Percentiles rank a stretch among this genome's conserved stretches.
Evolutionary conservation across 139 green algal species (phyloP).

Genomic region (Diplosphaera chodatii): DNA sequence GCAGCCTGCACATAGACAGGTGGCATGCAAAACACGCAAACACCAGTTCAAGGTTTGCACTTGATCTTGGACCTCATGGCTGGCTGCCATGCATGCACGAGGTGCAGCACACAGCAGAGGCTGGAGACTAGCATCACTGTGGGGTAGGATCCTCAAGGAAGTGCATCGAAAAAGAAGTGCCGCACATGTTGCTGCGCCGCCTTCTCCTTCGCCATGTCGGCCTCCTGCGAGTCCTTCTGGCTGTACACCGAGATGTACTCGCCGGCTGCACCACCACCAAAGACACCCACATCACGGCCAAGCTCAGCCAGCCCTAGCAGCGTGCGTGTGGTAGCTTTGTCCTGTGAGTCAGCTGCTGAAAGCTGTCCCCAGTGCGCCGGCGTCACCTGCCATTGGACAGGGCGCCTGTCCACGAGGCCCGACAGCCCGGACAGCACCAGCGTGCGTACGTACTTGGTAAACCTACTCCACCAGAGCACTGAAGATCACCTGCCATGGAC

Average conservation of each 20-base stretch:
- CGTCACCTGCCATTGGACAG: constrained; percentile 19
- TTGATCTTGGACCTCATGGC: too few species aligned
- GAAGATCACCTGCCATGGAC: not conserved
- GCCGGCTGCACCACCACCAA: constrained; percentile 43
- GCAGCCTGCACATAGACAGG: not conserved
- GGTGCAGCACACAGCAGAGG: not conserved
- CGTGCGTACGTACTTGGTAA: constrained; percentile 25
- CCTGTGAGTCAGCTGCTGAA: not conserved
- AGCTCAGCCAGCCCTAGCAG: too few species aligned
- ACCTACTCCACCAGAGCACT: too few species aligned
- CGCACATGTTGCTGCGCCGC: constrained; percentile 36
- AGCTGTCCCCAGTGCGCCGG: not conserved
- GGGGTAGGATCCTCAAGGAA: too few species aligned
- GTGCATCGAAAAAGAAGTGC: too few species aligned
- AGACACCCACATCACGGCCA: too few species aligned
- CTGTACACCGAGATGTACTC: constrained; percentile 69
- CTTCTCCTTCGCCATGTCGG: constrained; percentile 54
- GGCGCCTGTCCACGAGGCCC: constrained; percentile 54
- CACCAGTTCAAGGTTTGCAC: too few species aligned
- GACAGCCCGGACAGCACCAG: constrained; percentile 57
- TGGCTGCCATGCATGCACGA: too few species aligned
- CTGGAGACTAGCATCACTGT: not conserved
- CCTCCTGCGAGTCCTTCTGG: constrained; percentile 29
- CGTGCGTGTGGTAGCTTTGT: too few species aligned
- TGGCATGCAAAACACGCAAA: too few species aligned